Evolutionary conservation across 2,329 filamentous ascomycete genomes (phyloP).

Genomic region (Zasmidium angulare): DNA sequence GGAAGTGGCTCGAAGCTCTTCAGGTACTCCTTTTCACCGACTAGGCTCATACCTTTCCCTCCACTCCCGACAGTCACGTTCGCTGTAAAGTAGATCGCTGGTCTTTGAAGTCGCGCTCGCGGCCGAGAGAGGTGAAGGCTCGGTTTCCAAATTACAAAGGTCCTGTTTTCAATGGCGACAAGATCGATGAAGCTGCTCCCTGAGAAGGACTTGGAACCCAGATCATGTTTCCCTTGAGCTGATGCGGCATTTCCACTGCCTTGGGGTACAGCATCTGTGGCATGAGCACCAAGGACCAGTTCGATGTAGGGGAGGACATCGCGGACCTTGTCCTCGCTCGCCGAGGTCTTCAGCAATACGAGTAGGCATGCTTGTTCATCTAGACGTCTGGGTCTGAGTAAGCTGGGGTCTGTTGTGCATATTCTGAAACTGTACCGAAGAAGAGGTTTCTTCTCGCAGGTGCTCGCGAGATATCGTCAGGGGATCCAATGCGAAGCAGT

Average conservation of each 20-base stretch:
- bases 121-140: conserved; percentile 35
- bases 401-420: conserved; percentile 9
- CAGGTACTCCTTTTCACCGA: conserved; percentile 62
- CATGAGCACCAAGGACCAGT: conserved; percentile 31
- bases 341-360: conserved; percentile 27
- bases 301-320: conserved; percentile 27
- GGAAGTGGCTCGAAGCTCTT: conserved; percentile 67
- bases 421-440: conserved; percentile 25
- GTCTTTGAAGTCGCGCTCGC: conserved; percentile 64
- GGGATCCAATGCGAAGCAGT: conserved; percentile 19
- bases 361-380: conserved; percentile 30
- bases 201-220: conserved; percentile 19
- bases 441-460: conserved; percentile 30
- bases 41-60: conserved; percentile 46
- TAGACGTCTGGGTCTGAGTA: conserved; percentile 24
- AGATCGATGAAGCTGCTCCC: conserved; percentile 18
- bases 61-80: conserved; percentile 19
- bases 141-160: conserved; percentile 31
- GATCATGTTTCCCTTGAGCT: conserved; percentile 33
- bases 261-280: conserved; percentile 34
- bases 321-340: conserved; percentile 18
- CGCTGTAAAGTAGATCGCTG: conserved; percentile 62
- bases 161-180: conserved; percentile 21
- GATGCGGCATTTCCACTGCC: conserved; percentile 28
- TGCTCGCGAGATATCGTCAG: conserved; percentile 24